A percentile compares a stretch with the other conserved stretches of the same genome.
phyloP scores from a whole-genome alignment of 2,329 filamentous ascomycete species.

The Aspergillus sp. region DNA sequence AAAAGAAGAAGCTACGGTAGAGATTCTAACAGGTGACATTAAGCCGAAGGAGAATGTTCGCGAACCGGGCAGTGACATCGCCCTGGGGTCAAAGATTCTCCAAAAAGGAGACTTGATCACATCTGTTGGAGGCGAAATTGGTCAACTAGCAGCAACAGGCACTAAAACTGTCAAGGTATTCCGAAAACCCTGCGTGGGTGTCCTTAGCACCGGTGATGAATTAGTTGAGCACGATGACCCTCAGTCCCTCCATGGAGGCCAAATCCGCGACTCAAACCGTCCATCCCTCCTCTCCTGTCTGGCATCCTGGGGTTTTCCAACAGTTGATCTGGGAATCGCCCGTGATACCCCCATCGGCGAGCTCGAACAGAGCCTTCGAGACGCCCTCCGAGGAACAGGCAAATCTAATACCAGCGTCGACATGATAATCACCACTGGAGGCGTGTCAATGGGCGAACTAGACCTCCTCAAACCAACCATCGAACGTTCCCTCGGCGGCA shows the following conservation, averaged over 20 bases:
- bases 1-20: constrained; percentile 78
- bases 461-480: constrained; percentile 96
- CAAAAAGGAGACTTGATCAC: constrained; percentile 77
- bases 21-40: constrained; percentile 75
- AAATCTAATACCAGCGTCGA: constrained; percentile 55
- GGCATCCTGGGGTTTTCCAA: constrained; percentile 68
- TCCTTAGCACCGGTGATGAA: constrained; percentile 92
- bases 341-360: constrained; percentile 53
- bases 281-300: constrained; percentile 80
- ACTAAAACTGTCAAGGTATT: constrained; percentile 67
- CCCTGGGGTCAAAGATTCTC: constrained; percentile 64
- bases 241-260: constrained; percentile 64
- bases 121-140: constrained; percentile 83
- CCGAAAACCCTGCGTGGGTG: constrained; percentile 71
- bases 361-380: constrained; percentile 72
- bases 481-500: constrained; percentile 81
- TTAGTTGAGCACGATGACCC: constrained; percentile 68
- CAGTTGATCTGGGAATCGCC: constrained; percentile 81
- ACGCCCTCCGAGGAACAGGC: constrained; percentile 57
- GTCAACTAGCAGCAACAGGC: constrained; percentile 81
- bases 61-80: constrained; percentile 84
- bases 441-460: constrained; percentile 96
- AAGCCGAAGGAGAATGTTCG: constrained; percentile 80
- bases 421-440: constrained; percentile 84
- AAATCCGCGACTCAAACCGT: constrained; percentile 91